Evolutionary conservation across 1,284 basidiomycete genomes (phyloP), one percentile per base, ranked within the genome.

Genomic region (Ustilago hordei): DNA sequence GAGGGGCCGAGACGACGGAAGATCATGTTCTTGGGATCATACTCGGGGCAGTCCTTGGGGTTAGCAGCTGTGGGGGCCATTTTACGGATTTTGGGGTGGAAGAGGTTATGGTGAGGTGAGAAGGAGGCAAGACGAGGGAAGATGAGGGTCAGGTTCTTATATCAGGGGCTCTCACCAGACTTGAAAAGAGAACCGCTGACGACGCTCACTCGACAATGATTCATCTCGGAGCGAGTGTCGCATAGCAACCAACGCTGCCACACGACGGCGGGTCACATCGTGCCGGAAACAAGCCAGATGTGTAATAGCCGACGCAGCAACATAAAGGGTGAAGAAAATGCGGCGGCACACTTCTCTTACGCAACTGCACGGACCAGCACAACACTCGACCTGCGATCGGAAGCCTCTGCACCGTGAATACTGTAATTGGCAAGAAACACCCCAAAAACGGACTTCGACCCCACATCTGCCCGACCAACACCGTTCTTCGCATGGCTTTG

Each of bases 1-100:
- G 68, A 73, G 52, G 62, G 48, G 19, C 81, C 81, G 35, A 82
- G 75, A 2, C 68, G 71, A 28, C 81, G 80, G 72, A 81, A 81
- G 55, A 64, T 52, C 80, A 83, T 83, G 69, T 82, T 79, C 60
- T 82, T 83, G 34, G 76, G 81, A 63, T 82, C 80, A 65, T 78
- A 78, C 60, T 55, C 69, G 58, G 76, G 76, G 59, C 69, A 76
- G 65, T 76, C 69, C 48, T 76, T 76, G 50, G 74, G 74, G 53
- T 76, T 76, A 41, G 74, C 74, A 65, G 74, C 74, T 31, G 68
- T 76, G n/a, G 74, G 74, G 52, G 74, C 74, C 74, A 76, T 76
- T 52, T 75, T 17, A 36, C 41, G 15, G 53, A 19, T 45, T n/a
- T 11, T 5, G 31, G 28, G 23, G 13, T 11, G 19, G 17, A 19